Conservation (phyloP, 2,329 filamentous ascomycete genomes). For the Penicillium griseofulvum region DNA sequence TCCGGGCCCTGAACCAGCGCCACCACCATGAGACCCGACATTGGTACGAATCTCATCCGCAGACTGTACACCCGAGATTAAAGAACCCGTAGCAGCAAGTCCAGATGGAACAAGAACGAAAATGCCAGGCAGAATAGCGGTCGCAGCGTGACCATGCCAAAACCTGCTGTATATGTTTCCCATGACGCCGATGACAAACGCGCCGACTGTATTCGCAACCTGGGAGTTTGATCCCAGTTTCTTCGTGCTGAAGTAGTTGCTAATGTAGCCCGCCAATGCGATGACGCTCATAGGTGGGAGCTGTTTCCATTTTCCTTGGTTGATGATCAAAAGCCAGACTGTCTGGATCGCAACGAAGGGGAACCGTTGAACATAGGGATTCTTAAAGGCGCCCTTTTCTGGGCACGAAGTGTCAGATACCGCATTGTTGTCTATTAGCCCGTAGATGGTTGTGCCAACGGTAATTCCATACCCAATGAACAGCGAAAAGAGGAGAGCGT, state of each 20-base stretch:
- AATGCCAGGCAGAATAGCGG: conserved; percentile 80
- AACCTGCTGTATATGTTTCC: conserved; percentile 73
- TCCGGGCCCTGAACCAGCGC: conserved; percentile 12
- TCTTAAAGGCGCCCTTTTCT: conserved; percentile 30
- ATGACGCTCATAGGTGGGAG: conserved; percentile 72
- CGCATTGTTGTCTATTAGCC: conserved; percentile 55
- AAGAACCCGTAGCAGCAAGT: conserved; percentile 55
- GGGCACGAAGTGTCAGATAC: conserved; percentile 48
- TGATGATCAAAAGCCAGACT: conserved; percentile 71
- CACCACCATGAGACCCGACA: conserved; percentile 11
- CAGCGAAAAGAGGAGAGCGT: conserved; percentile 64
- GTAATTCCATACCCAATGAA: conserved; percentile 70
- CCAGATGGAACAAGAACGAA: conserved; percentile 65
- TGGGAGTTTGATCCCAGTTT: conserved; percentile 70
- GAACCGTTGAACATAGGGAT: conserved; percentile 55
- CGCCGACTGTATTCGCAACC: conserved; percentile 73
- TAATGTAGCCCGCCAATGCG: conserved; percentile 68
- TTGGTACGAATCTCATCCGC: conserved; percentile 52
- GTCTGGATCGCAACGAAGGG: conserved; percentile 71
- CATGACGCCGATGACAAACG: conserved; percentile 70
- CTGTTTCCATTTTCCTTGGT: conserved; percentile 77
- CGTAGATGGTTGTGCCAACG: conserved; percentile 61
- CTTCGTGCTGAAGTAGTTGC: conserved; percentile 42
- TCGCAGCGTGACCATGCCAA: conserved; percentile 74
- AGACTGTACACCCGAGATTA: conserved; percentile 55